Base-by-base conservation (phyloP, 805 yeast genomes). In the Danielozyma ontarioensis region DNA sequence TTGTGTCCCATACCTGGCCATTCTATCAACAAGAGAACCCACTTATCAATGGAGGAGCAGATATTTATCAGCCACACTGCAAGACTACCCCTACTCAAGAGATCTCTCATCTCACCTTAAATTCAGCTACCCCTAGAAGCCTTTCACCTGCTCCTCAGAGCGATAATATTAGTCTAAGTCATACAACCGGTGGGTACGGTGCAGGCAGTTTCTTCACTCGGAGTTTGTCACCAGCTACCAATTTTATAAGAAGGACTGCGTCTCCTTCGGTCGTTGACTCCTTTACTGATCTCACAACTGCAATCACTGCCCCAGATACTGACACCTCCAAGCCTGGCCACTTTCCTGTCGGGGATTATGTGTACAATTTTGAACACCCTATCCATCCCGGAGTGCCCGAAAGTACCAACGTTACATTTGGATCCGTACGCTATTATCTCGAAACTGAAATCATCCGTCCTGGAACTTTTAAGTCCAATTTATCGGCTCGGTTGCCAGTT, bases 291-390 rank as follows among this genome's bases (percentile, higher is more conserved):
- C 36, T 55, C 25, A 35, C 46, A 10, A 25, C 53, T 15, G 39
- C 57, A 27, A 39, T 53, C 46, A 28, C 53, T 12, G 41, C 46
- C 22, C 44, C 43, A 35, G 53, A 47, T 7, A 33, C 37, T 17
- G 23, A 27, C 18, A 34, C 31, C 13, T 28, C 23, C 31, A 12
- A 34, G 17, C 34, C 31, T 4, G 31, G 57, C 62, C 35, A 31
- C 3, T 89, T 90, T 45, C 66, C 72, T 15, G 87, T 95, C 0
- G 98, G 97, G 14, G 97, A 89, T 49, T 93, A 93, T 51, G 72
- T 87, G 29, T 93, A 90, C 64, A 83, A 86, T 38, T 90, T 93
- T 57, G 98, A 93, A 57, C 85, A 88, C 37, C 81, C 94, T 4
- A 68, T 93, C 17, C 90, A 85, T 4, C 74, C 89, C 8, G 76